These are phyloP conservation scores for Sclerotinia glacialis DNA, from an alignment of 2,329 filamentous ascomycete genomes.

Conservation along the genomic window DNA sequence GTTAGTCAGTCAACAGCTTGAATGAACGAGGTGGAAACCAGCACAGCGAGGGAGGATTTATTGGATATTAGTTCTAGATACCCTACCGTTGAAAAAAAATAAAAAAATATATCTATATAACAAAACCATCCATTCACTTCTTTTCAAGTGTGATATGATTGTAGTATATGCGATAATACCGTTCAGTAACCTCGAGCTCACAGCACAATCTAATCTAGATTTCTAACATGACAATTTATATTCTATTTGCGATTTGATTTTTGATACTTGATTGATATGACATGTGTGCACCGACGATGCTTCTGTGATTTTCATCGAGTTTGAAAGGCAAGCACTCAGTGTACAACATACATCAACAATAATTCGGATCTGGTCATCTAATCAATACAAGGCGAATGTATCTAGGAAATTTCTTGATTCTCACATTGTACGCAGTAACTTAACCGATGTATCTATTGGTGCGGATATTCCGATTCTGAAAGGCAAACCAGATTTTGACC, in stretches of 20 bases:
- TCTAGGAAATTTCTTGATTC: neutral
- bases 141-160: neutral
- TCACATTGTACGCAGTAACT: neutral
- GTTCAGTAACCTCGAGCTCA: neutral
- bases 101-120: neutral
- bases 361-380: neutral
- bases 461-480: neutral
- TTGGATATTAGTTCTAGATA: constrained; percentile 13
- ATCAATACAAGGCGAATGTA: neutral
- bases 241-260: neutral
- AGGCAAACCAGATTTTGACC: neutral
- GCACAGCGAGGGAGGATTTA: neutral
- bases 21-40: neutral
- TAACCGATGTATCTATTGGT: neutral
- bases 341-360: neutral
- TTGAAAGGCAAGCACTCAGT: neutral
- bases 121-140: neutral
- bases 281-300: neutral
- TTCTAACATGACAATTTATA: neutral
- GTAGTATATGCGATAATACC: neutral
- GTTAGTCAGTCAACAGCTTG: constrained; percentile 3
- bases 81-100: neutral
- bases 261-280: neutral
- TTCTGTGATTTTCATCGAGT: neutral
- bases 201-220: neutral